Base-by-base conservation (phyloP, 306 rosid species). In the Dalbergia oliveri region DNA sequence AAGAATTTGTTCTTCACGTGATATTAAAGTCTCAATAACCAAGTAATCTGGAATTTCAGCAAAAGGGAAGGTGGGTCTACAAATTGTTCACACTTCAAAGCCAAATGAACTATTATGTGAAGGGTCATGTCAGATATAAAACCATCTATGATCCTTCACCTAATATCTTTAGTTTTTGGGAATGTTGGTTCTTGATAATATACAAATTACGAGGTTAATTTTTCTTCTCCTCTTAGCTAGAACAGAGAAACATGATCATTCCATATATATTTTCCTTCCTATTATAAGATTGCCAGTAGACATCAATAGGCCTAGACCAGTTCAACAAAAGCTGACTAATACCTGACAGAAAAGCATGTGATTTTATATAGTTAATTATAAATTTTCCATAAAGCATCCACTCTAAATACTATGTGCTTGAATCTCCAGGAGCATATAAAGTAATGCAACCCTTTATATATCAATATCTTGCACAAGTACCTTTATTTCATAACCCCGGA, bases 401-500 rank as follows among this genome's bases (percentile, higher is more conserved):
- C 56, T 65, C 64, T 37, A 44, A 61, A 67, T 61, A 71, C 11
- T 58, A 57, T 3, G 15, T 23, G 37, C 37, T 47, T 49, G 37
- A 79, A 60, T 69, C 33, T 51, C 23, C 26, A 62, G 45, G 14
- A 19, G 44, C 21, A 78, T 59, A 23, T 5, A 56, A 49, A 78
- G 34, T 15, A 43, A 41, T 57, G 60, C 15, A 43, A 57, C 26
- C 23, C 44, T 51, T 26, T 23, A 39, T 43, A 18, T 23, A 64
- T 26, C 54, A 5, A 35, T 12, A 33, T 33, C 34, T 34, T 35
- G 37, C 49, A 39, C 41, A 67, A 83, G 77, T 82, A 94, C 98
- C 98, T 88, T 94, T 84, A 94, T 94, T 88, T 94, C 97, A 88
- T 85, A 69, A 57, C 98, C 98, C 4, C 88, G 91, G 49, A 94